phyloP scores from a whole-genome alignment of 2,329 filamentous ascomycete genomes.

The Phaeosphaeriaceae sp. region DNA sequence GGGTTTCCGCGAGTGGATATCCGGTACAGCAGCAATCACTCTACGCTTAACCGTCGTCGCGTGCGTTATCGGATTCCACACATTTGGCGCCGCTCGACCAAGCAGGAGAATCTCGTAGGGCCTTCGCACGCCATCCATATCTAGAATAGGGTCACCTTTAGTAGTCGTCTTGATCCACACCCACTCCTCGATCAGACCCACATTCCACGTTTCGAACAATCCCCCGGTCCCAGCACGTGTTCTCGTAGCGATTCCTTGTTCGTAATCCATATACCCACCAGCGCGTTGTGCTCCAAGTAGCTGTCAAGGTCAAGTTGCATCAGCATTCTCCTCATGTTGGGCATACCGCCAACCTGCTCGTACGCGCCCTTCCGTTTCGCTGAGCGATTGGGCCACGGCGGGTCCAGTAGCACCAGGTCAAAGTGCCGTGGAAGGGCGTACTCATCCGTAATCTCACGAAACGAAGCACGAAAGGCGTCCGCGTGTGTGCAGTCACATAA shows the following conservation, averaged over 20 bases:
- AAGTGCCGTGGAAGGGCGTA: conserved; percentile 60
- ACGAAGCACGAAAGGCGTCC: conserved; percentile 45
- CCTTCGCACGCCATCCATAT: conserved; percentile 67
- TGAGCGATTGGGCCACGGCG: conserved; percentile 82
- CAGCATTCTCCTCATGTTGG: conserved; percentile 55
- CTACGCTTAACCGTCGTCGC: conserved; percentile 52
- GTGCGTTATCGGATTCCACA: conserved; percentile 27
- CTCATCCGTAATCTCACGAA: conserved; percentile 45
- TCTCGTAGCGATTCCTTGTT: conserved; percentile 68
- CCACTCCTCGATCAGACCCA: conserved; percentile 74
- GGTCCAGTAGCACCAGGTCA: conserved; percentile 74
- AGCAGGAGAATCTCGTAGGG: conserved; percentile 78
- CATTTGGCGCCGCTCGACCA: conserved; percentile 50
- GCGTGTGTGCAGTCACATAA: conserved; percentile 53
- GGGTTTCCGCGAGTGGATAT: conserved; percentile 80
- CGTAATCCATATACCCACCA: conserved; percentile 79
- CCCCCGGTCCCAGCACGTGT: conserved; percentile 61
- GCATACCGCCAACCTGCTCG: conserved; percentile 55
- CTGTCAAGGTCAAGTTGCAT: conserved; percentile 55
- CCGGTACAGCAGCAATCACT: conserved; percentile 73
- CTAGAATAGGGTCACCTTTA: conserved; percentile 68
- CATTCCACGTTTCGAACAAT: conserved; percentile 70
- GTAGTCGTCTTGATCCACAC: conserved; percentile 77
- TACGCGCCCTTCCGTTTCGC: conserved; percentile 64
- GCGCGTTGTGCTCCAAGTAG: conserved; percentile 42